Evolutionary conservation across 108 stramenopile species (phyloP).

Genomic region (Nannochloropsis salina): DNA sequence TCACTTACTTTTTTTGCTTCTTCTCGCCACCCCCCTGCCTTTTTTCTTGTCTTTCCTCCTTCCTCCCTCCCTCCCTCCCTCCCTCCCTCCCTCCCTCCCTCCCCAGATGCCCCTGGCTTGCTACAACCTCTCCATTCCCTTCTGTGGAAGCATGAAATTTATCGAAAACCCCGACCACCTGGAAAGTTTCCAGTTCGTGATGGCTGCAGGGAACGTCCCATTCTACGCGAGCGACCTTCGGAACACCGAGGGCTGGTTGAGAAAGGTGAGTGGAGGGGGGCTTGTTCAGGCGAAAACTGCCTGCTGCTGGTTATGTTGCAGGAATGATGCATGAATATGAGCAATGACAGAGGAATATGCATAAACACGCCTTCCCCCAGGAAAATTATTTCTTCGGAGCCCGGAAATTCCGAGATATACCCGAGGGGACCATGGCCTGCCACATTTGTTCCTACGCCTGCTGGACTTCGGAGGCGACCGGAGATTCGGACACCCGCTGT

Average conservation of each 20-base stretch:
- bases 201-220: neutral
- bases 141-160: neutral
- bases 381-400: neutral
- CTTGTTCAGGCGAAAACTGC: no score
- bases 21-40: no score
- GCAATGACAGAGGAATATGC: no score
- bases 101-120: neutral
- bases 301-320: no score
- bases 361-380: neutral
- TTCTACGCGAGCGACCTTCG: neutral
- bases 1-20: no score
- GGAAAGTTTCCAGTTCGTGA: neutral
- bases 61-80: neutral
- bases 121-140: slow-evolving; percentile 3
- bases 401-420: neutral
- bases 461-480: neutral
- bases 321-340: no score
- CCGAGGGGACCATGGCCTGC: neutral
- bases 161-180: neutral
- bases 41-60: neutral
- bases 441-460: neutral
- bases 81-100: neutral
- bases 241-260: neutral
- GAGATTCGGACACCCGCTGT: neutral
- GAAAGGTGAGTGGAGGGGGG: neutral